Evolutionary conservation across 208 protist genomes (phyloP), one percentile per base, ranked within the genome.

Genomic region (Leishmania amazonensis): DNA sequence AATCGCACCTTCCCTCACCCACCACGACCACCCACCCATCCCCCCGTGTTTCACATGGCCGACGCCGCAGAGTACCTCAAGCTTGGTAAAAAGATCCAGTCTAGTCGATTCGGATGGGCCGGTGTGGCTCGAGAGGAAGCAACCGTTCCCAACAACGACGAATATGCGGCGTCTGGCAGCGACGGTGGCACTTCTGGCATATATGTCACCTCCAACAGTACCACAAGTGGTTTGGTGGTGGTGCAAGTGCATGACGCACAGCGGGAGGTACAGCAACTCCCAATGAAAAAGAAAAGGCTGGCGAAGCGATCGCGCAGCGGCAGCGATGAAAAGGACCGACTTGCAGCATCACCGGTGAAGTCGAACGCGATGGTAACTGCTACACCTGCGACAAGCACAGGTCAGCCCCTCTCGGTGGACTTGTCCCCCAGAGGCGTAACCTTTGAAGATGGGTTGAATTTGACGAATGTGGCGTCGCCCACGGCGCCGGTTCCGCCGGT

Each of bases 241-340:
- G 58, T 85, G 19, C 9, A 71, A 3, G 21, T 85, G n/a, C n/a
- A 78, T 45, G 78, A 78, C 73, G 62, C 57, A 1, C 47, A 57
- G 13, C 82, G 77, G 21, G 77, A 81, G 60, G 38, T 75, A 4
- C 76, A 51, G 1, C 82, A 81, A 72, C 64, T 85, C 21, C 82
- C 82, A 5, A 85, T 85, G 82, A 85, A 85, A 38, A 81, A 78
- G 72, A 85, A 78, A 24, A 57, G 24, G 1, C 31, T 3, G 4
- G n/a, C 54, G 45, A 85, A 85, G 42, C 82, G 82, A 15, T 21
- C 71, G 1, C 82, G 82, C 40, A 53, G 64, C 13, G 78, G 64
- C 76, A 85, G 77, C 49, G 77, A 79, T 31, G 74, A 80, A 21
- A 73, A 81, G 47, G 54, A 72, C 8, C 24, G 3, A 24, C 17